These are phyloP conservation scores for Nemania bipapillata DNA, from an alignment of 2,329 filamentous ascomycete species.

Conservation along the genomic window DNA sequence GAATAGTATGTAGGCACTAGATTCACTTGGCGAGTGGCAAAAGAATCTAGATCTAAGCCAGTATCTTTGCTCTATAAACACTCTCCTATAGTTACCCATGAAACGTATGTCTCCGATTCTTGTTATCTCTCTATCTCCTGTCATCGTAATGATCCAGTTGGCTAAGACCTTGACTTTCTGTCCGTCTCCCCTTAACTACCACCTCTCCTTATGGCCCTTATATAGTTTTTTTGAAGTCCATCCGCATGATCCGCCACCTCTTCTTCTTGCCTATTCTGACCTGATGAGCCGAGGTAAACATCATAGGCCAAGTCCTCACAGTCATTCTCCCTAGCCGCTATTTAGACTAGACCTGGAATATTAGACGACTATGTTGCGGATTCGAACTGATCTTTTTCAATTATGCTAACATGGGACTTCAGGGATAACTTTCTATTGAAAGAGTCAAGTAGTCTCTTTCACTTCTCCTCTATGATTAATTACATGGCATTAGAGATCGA, in stretches of 20 bases:
- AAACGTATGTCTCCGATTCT: constrained; percentile 20
- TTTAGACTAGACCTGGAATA: constrained; percentile 30
- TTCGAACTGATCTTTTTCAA: constrained; percentile 25
- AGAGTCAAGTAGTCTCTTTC: constrained; percentile 32
- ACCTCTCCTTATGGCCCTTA: constrained; percentile 22
- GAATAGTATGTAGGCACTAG: not conserved
- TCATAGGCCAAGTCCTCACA: constrained; percentile 27
- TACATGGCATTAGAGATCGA: constrained; percentile 34
- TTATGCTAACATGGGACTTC: constrained; percentile 30
- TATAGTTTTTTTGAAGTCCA: constrained; percentile 18
- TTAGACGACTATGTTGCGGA: constrained; percentile 27
- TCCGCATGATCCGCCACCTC: constrained; percentile 24
- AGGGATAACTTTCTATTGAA: constrained; percentile 33
- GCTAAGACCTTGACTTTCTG: constrained; percentile 20
- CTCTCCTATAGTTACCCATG: not conserved
- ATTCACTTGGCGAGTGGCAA: not conserved
- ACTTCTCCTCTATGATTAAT: constrained; percentile 30
- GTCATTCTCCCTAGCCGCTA: constrained; percentile 19
- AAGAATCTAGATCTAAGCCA: constrained; percentile 11
- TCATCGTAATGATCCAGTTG: not conserved
- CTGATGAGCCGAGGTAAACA: constrained; percentile 11
- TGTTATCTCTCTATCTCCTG: constrained; percentile 16
- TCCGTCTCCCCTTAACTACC: constrained; percentile 17
- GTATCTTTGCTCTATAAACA: not conserved
- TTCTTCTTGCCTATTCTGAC: constrained; percentile 19